Base-by-base conservation (phyloP, 495 filamentous ascomycete species). In the Daldinia loculata region DNA sequence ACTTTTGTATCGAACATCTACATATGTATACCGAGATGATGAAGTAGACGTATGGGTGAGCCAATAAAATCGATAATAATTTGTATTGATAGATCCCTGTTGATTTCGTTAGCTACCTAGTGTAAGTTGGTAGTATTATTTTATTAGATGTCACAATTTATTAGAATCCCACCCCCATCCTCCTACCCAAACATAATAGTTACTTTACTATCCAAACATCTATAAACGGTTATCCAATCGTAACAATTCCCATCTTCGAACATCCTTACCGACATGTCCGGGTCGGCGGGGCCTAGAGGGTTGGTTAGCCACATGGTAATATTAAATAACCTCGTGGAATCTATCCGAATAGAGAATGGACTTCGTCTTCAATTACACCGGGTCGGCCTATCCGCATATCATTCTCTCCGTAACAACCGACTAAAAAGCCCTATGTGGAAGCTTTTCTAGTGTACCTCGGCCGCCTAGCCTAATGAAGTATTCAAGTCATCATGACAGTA, bases 291-390 rank as follows among this genome's bases (percentile, higher is more conserved):
- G 11, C 22, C 36, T 32, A 51, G 39, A 50, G 14, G 29, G 32
- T 48, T 12, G 17, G 7, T 19, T 53, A 67, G 45, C 55, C 32
- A 52, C 48, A 43, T 43, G 48, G 55, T 9, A n/a, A n/a, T n/a
- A n/a, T n/a, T n/a, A 56, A 53, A 55, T 41, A 8, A 36, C 22
- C n/a, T 36, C 59, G 45, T 56, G 0, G 34, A 64, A 61, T 59
- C 45, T 58, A 12, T 63, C 69, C 69, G 53, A 67, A 72, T 72
- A 22, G 27, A 67, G 69, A 53, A 72, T 64, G 63, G 69, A 72
- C 69, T 61, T 72, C 69, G 69, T 67, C 64, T 51, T 52, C 6
- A 67, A 56, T 63, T 50, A 26, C 56, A 7, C 63, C 69, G 63
- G 24, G n/a, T 64, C 63, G 63, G 69, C 34, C 19, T 50, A 38